Conservation (phyloP, 352 stramenopile genomes). For the Pelagophyceae sp. region DNA sequence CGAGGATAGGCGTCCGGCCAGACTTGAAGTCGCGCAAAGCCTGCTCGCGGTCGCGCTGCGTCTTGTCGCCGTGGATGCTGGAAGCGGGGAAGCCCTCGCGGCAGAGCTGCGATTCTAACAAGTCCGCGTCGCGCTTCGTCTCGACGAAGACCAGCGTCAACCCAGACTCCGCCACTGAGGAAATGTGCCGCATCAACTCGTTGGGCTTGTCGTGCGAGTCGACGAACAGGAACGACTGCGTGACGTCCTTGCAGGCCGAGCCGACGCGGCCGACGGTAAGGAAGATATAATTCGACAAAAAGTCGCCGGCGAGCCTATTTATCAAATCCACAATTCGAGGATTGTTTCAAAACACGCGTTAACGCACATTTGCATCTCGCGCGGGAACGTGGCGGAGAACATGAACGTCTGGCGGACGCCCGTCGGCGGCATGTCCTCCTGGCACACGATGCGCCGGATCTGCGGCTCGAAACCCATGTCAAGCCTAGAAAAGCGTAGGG, state of each 20-base stretch:
- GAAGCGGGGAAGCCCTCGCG: conserved; percentile 69
- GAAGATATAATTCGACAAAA: conserved; percentile 98
- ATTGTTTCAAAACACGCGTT: too few species aligned
- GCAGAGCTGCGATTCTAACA: conserved; percentile 88
- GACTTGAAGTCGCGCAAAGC: conserved; percentile 82
- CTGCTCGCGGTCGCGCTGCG: conserved; percentile 83
- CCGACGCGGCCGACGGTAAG: conserved; percentile 95
- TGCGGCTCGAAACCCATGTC: conserved; percentile 99
- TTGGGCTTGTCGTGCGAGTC: conserved; percentile 92
- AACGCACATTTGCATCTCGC: conserved; percentile 67
- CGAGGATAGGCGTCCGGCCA: conserved; percentile 77
- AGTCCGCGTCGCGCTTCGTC: conserved; percentile 93
- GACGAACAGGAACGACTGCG: conserved; percentile 89
- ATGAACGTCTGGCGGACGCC: conserved; percentile 96
- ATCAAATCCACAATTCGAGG: too few species aligned
- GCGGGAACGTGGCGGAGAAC: conserved; percentile 98
- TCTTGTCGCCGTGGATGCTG: conserved; percentile 96
- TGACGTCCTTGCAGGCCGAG: conserved; percentile 92
- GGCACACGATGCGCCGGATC: conserved; percentile 95
- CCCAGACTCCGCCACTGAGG: conserved; percentile 66
- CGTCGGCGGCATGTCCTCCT: conserved; percentile 84
- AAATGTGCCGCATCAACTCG: conserved; percentile 88
- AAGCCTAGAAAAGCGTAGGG: too few species aligned
- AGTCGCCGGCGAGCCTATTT: conserved; percentile 86
- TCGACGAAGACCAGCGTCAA: conserved; percentile 93